Conservation (phyloP, 371 early-diverging fungal species). For the Smittium culicis region DNA sequence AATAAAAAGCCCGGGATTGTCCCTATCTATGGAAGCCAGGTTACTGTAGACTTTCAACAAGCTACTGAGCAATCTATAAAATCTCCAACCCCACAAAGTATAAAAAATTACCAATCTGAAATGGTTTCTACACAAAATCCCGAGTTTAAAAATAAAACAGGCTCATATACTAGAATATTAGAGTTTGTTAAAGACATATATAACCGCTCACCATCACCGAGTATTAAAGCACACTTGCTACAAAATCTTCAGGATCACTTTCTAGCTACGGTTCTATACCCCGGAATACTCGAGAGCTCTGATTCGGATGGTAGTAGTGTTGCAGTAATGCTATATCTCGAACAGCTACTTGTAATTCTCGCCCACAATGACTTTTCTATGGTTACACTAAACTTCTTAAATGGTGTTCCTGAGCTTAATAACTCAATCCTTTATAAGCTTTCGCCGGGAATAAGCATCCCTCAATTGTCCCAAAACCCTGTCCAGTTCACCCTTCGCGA, state of each 20-base stretch:
- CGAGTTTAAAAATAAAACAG: constrained; percentile 57
- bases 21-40: constrained; percentile 26
- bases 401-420: constrained; percentile 13
- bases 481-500: constrained; percentile 62
- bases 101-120: constrained; percentile 11
- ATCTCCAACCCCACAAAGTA: constrained; percentile 12
- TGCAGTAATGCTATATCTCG: constrained; percentile 76
- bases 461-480: constrained; percentile 11
- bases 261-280: constrained; percentile 71
- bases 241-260: constrained; percentile 56
- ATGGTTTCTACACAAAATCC: constrained; percentile 18
- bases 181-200: constrained; percentile 76
- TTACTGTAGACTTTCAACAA: constrained; percentile 31
- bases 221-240: constrained; percentile 48
- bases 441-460: background rate
- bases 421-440: background rate
- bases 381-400: constrained; percentile 19
- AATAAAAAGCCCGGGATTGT: constrained; percentile 22
- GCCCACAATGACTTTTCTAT: constrained; percentile 21
- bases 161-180: constrained; percentile 59
- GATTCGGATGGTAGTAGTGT: constrained; percentile 86
- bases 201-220: constrained; percentile 57
- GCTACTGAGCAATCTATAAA: constrained; percentile 32
- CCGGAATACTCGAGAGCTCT: constrained; percentile 69
- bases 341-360: constrained; percentile 52